Evolutionary conservation across 1,139 yeast genomes (phyloP), one percentile per base, ranked within the genome.

Genomic region (Protomyces pachydermus): DNA sequence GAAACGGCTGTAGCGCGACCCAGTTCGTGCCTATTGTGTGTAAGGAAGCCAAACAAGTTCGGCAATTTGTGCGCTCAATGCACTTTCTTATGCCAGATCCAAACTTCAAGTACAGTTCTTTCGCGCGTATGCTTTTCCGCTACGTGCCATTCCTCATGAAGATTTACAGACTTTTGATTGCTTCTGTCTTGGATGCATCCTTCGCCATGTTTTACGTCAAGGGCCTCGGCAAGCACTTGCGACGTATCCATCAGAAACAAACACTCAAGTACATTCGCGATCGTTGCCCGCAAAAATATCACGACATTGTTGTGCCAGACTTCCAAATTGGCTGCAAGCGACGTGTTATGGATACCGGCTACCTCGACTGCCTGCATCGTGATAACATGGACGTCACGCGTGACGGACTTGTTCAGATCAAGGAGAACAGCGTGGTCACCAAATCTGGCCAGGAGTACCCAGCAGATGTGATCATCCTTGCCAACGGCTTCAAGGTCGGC

Each of bases 1-100:
- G 74, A 4, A 68, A 70, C 39, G 74, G 74, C n/a, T 71, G 73
- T 28, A 67, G 73, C 5, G 74, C 73, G 1, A 67, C 70, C 42
- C 74, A 72, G 61, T 67, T 72, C 4, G 67, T 72, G 23, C 71
- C 71, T n/a, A 60, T 60, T 16, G 46, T 60, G 16, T 56, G 50
- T 35, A 54, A 54, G 50, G 58, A 60, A 4, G 64, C 58, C 56
- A 60, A 54, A 51, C 48, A 34, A 16, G 58, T 60, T 34, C 58
- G 58, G 9, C 64, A 60, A 32, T 54, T 60, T 38, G 64, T 60
- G 37, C 58, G 64, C 8, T 60, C 64, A 8, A 54, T 54, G 58
- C 64, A 60, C 54, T 60, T 42, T 20, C 54, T 54, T 39, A 54
- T 60, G 58, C 64, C 64, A 9, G 45, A 60, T 16, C 64, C 64